These are phyloP conservation scores for Calocera viscosa DNA, from an alignment of 768 basidiomycete species.

Conservation along the genomic window DNA sequence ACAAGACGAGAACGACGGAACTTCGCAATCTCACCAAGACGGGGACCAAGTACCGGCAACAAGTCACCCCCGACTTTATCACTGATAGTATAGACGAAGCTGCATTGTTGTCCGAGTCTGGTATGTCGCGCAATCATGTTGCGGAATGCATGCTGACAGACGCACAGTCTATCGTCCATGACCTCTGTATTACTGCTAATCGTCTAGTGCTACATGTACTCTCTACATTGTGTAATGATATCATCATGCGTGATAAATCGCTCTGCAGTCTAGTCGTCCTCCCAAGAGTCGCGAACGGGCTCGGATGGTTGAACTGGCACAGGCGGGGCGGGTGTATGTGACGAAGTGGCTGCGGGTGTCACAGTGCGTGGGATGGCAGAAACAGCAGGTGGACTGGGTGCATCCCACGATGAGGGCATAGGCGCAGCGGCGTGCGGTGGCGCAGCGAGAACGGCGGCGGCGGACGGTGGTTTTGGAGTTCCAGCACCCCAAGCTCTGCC, in stretches of 20 bases:
- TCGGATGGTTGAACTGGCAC: neutral
- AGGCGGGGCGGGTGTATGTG: neutral
- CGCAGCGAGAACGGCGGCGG: conserved; percentile 7
- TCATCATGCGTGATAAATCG: neutral
- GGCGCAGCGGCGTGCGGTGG: neutral
- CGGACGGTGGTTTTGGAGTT: conserved; percentile 1
- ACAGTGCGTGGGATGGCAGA: neutral
- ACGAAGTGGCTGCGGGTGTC: neutral
- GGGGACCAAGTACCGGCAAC: neutral
- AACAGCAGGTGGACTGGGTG: neutral
- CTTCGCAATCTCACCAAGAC: conserved; percentile 25
- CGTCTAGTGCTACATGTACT: conserved; percentile 1
- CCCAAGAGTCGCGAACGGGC: neutral
- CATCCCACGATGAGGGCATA: neutral
- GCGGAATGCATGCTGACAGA: neutral
- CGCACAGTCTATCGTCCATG: conserved; percentile 3
- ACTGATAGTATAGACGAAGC: neutral
- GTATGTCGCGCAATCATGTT: neutral
- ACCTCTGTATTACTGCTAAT: conserved; percentile 4
- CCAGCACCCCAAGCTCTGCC: conserved; percentile 12
- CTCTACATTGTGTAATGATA: conserved; percentile 5
- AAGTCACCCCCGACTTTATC: neutral
- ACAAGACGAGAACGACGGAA: conserved; percentile 56
- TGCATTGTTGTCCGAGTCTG: neutral
- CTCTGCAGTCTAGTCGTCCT: neutral